Evolutionary conservation across 306 rosid genomes (phyloP).

Genomic region (Benincasa hispida): DNA sequence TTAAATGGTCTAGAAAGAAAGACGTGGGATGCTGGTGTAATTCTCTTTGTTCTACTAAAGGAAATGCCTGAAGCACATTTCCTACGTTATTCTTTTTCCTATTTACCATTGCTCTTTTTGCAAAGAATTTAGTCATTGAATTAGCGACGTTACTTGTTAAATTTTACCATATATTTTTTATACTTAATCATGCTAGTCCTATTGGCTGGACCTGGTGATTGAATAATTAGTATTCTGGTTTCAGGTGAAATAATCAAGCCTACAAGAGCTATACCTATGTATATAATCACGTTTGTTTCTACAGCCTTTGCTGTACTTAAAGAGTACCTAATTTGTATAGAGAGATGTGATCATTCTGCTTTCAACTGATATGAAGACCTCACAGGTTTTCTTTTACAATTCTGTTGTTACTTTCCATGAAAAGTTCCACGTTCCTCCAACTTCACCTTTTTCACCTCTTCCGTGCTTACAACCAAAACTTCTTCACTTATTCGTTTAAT

Average conservation of each 20-base stretch:
- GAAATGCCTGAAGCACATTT: neutral
- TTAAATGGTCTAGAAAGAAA: neutral
- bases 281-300: neutral
- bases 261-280: neutral
- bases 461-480: neutral
- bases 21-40: neutral
- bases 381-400: constrained; percentile 18
- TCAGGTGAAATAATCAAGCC: constrained; percentile 14
- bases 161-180: neutral
- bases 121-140: neutral
- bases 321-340: neutral
- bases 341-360: constrained; percentile 29
- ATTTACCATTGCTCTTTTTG: neutral
- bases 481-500: neutral
- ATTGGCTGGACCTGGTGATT: neutral
- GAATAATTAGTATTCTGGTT: neutral
- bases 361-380: constrained; percentile 44
- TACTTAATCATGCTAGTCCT: neutral
- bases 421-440: neutral
- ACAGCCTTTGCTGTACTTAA: neutral
- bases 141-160: neutral
- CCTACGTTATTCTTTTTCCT: neutral
- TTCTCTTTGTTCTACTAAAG: neutral
- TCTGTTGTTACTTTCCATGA: neutral
- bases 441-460: neutral